Evolutionary conservation across 805 yeast species (phyloP).

Genomic region (Starmerella cellae): DNA sequence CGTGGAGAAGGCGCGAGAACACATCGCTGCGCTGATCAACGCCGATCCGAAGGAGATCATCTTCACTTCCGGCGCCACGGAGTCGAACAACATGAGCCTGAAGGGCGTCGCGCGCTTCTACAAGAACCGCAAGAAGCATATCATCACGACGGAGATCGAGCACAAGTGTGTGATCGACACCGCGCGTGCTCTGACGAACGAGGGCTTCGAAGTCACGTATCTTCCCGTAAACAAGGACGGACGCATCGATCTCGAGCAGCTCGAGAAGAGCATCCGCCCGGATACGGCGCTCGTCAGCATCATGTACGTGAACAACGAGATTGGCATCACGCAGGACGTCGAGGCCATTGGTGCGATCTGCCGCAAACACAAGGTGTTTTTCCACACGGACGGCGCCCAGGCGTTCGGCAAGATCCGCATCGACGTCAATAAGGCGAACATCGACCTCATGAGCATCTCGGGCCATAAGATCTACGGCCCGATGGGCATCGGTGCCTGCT

Average conservation of each 20-base stretch:
- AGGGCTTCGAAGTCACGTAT: slow-evolving; percentile 92
- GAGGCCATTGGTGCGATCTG: slow-evolving; percentile 87
- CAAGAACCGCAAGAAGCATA: slow-evolving; percentile 76
- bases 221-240: slow-evolving; percentile 76
- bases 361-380: slow-evolving; percentile 74
- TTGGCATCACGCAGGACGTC: slow-evolving; percentile 92
- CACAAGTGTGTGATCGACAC: slow-evolving; percentile 98
- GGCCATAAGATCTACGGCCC: slow-evolving; percentile 98
- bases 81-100: slow-evolving; percentile 83
- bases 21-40: slow-evolving; percentile 69
- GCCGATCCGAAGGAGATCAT: slow-evolving; percentile 96
- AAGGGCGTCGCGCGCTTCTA: slow-evolving; percentile 95
- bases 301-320: slow-evolving; percentile 97
- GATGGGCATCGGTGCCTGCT: slow-evolving; percentile 92
- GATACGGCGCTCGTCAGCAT: slow-evolving; percentile 83
- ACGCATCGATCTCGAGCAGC: slow-evolving; percentile 58
- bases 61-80: slow-evolving; percentile 97
- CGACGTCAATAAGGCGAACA: slow-evolving; percentile 86
- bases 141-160: slow-evolving; percentile 92
- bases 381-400: slow-evolving; percentile 97
- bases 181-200: slow-evolving; percentile 86
- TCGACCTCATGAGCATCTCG: slow-evolving; percentile 84
- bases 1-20: slow-evolving; percentile 72
- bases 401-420: slow-evolving; percentile 88
- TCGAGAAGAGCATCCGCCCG: slow-evolving; percentile 72